Conservation (phyloP, 139 green algal species). For the Chlamydomonas applanata region DNA sequence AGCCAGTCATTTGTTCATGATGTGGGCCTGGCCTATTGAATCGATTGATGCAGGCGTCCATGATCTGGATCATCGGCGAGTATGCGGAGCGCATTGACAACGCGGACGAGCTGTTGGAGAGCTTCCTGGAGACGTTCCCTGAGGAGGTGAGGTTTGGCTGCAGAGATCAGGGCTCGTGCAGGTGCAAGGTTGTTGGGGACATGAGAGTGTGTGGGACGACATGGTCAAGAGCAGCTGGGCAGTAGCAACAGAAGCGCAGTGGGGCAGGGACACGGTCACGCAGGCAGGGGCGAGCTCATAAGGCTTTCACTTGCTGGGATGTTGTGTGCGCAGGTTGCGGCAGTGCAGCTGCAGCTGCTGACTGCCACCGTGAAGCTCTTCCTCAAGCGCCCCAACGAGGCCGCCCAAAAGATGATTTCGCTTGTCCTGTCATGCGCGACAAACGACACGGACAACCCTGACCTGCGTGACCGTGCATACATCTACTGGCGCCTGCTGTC, state of each 20-base stretch:
- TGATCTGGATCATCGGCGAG: constrained; percentile 98
- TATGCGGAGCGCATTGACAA: constrained; percentile 99
- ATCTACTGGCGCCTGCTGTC: constrained; percentile 99
- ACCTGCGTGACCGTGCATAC: constrained; percentile 95
- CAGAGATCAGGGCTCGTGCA: background rate
- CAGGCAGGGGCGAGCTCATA: too few species aligned
- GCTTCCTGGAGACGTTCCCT: constrained; percentile 95
- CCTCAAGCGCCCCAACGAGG: constrained; percentile 88
- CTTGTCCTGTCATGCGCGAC: constrained; percentile 87
- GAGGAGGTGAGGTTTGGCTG: constrained; percentile 73
- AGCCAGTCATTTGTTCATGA: too few species aligned
- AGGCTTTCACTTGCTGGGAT: too few species aligned
- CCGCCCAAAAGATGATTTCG: constrained; percentile 93
- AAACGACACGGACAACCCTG: constrained; percentile 96
- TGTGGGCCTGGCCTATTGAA: background rate
- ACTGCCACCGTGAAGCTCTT: constrained; percentile 99
- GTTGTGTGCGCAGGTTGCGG: too few species aligned
- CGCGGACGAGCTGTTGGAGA: constrained; percentile 95
- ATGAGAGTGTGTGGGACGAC: background rate
- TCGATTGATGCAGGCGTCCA: constrained; percentile 3
- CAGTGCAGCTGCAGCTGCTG: constrained; percentile 97
- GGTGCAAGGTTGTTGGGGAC: background rate
- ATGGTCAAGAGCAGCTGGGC: background rate
- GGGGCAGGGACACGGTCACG: too few species aligned
- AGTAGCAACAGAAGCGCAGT: too few species aligned